phyloP scores from a whole-genome alignment of 345 rosid species.

The Triadica sebifera region DNA sequence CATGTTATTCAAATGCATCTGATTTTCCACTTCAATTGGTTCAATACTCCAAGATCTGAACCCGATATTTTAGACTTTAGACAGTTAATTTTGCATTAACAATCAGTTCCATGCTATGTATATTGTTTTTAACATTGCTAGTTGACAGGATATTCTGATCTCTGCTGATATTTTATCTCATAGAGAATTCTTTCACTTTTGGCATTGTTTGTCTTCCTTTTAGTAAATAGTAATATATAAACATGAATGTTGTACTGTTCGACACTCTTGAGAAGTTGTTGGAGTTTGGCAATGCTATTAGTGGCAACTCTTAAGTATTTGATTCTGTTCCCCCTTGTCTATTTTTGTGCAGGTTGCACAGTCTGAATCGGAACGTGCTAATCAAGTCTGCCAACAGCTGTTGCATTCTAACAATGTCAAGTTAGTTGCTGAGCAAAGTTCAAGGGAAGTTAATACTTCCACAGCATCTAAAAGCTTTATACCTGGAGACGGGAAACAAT shows the following conservation, averaged over 20 bases:
- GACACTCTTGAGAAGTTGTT: background rate
- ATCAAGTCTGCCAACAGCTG: conserved; percentile 47
- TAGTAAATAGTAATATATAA: background rate
- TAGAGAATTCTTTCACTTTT: background rate
- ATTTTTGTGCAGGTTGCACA: conserved; percentile 40
- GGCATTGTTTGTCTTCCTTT: background rate
- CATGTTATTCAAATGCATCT: background rate
- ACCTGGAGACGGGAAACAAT: conserved; percentile 51
- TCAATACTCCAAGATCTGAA: background rate
- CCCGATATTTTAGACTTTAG: background rate
- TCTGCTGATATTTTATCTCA: background rate
- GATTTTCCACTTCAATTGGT: background rate
- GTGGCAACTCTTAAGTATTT: background rate
- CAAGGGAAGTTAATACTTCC: conserved; percentile 44
- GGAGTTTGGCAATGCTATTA: too few relatives aligned
- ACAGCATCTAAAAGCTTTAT: conserved; percentile 42
- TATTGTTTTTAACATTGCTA: background rate
- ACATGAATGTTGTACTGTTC: background rate
- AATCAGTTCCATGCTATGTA: too few relatives aligned
- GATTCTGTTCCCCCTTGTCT: background rate
- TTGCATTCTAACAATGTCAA: conserved; percentile 34
- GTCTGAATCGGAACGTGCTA: conserved; percentile 53
- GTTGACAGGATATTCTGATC: background rate
- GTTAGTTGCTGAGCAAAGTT: conserved; percentile 40
- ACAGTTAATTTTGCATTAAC: background rate